phyloP scores from a whole-genome alignment of 257 asterid genomes.

The Henckelia pumila region DNA sequence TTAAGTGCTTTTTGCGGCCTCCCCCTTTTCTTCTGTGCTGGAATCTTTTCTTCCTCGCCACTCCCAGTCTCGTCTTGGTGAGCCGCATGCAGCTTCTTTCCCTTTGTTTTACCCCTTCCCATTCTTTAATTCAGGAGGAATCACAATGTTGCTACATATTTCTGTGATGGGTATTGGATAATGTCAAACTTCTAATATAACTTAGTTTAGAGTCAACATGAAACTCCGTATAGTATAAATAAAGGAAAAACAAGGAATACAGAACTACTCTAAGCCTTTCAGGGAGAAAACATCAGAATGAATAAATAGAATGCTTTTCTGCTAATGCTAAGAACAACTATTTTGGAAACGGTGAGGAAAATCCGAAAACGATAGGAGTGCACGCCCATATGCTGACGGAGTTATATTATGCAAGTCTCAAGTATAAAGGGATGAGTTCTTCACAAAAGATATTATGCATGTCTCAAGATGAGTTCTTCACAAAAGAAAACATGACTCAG shows the following conservation, averaged over 20 bases:
- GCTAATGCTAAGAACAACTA: too few species aligned
- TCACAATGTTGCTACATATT: conserved; percentile 19
- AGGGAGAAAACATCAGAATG: too few species aligned
- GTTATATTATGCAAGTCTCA: not conserved
- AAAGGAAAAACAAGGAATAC: too few species aligned
- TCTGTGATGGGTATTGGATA: conserved; percentile 21
- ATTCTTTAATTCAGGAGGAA: conserved; percentile 25
- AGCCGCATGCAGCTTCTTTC: conserved; percentile 34
- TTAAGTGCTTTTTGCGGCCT: conserved; percentile 47
- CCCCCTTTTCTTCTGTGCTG: conserved; percentile 51
- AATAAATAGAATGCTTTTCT: too few species aligned
- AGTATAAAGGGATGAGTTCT: not conserved
- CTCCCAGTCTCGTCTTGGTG: conserved; percentile 45
- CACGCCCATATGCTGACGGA: not conserved
- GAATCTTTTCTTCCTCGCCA: conserved; percentile 49
- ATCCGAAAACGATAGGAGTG: not conserved
- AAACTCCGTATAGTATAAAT: too few species aligned
- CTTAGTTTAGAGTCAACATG: too few species aligned
- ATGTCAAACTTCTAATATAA: too few species aligned
- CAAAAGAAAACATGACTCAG: not conserved
- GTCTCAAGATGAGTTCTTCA: not conserved
- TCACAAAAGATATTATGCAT: not conserved
- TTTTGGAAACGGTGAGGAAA: too few species aligned
- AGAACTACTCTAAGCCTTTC: too few species aligned
- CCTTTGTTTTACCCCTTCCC: conserved; percentile 50